phyloP scores from a whole-genome alignment of 768 basidiomycete species.

The Naematelia encephala region DNA sequence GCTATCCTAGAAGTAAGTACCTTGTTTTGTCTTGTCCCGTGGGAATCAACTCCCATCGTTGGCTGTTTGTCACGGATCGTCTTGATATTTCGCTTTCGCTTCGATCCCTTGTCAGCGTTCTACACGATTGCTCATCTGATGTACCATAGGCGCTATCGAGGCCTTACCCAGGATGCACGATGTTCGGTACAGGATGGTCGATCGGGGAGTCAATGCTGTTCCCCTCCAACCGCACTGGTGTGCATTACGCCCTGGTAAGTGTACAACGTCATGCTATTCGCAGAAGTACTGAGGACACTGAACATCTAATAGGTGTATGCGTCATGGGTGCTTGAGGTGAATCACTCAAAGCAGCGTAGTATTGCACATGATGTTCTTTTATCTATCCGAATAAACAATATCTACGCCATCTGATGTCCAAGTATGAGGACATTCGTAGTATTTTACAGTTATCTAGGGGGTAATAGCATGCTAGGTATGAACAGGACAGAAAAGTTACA shows the following conservation, averaged over 20 bases:
- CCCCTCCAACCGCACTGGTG: conserved; percentile 70
- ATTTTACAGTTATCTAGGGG: no score
- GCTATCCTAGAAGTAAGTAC: conserved; percentile 26
- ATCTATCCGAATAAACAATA: neutral
- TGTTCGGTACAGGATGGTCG: conserved; percentile 58
- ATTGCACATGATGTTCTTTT: neutral
- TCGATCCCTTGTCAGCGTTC: neutral
- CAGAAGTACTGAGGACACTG: no score
- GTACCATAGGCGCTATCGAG: conserved; percentile 46
- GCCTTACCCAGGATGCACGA: conserved; percentile 69
- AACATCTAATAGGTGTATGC: neutral
- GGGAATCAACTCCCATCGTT: no score
- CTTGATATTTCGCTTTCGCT: neutral
- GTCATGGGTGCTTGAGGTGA: neutral
- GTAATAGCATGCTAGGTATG: neutral
- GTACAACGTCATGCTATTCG: neutral
- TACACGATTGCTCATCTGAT: neutral
- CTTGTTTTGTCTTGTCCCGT: no score
- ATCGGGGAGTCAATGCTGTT: conserved; percentile 62
- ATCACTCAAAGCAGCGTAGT: no score
- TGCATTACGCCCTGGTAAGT: conserved; percentile 60
- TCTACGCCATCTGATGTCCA: neutral
- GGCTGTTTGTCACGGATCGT: neutral
- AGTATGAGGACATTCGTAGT: no score
- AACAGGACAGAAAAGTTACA: neutral